phyloP scores from a whole-genome alignment of 1,284 basidiomycete species.

The Phlebopus sp. region DNA sequence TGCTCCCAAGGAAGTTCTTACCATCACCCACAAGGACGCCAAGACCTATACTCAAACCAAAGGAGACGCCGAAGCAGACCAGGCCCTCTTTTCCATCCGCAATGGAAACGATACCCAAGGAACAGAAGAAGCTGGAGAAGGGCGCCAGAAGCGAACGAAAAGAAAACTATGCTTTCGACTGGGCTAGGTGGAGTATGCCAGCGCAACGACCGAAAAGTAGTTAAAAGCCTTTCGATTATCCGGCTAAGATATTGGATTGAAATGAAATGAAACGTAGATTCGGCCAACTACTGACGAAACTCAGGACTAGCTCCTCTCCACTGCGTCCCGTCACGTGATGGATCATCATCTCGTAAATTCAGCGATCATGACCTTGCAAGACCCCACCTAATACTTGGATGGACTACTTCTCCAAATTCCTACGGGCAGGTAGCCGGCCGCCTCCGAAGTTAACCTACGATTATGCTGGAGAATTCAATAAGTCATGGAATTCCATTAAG shows the following conservation, averaged over 20 bases:
- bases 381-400: slow-evolving; percentile 34
- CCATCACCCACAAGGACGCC: slow-evolving; percentile 3
- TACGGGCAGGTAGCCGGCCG: slow-evolving; percentile 51
- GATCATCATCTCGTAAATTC: too few relatives aligned
- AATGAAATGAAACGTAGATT: too few relatives aligned
- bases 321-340: slow-evolving; percentile 29
- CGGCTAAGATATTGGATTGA: too few relatives aligned
- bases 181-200: too few relatives aligned
- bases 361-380: too few relatives aligned
- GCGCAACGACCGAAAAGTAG: too few relatives aligned
- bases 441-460: slow-evolving; percentile 56
- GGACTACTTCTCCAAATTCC: slow-evolving; percentile 84
- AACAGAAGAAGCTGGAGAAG: background rate
- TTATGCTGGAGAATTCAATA: slow-evolving; percentile 67
- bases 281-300: too few relatives aligned
- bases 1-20: slow-evolving; percentile 29
- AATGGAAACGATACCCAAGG: background rate
- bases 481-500: slow-evolving; percentile 71
- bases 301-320: too few relatives aligned
- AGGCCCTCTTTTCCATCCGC: slow-evolving; percentile 11
- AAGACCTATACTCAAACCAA: slow-evolving; percentile 6
- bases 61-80: slow-evolving; percentile 18
- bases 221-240: too few relatives aligned
- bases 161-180: too few relatives aligned
- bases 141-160: background rate